A percentile compares a stretch with the other conserved stretches of the same genome.
Evolutionary conservation across 1,284 basidiomycete genomes (phyloP).

Genomic region (Boletus mariae): DNA sequence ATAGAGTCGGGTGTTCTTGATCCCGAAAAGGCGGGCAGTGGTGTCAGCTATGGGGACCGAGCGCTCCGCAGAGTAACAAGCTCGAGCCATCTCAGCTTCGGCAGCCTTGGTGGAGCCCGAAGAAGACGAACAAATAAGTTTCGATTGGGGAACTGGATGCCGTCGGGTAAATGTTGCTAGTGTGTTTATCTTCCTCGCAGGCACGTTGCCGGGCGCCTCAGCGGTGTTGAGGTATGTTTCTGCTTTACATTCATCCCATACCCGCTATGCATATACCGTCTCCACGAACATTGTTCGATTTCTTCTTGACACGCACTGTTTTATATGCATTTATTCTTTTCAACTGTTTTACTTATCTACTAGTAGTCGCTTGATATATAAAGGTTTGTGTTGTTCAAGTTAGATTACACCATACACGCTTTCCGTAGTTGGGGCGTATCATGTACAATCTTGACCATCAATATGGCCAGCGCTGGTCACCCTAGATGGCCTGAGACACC

Average conservation of each 20-base stretch:
- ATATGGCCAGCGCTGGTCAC: not conserved
- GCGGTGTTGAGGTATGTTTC: constrained; percentile 16
- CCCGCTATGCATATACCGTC: constrained; percentile 21
- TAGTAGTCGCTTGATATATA: constrained; percentile 22
- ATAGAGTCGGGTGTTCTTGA: constrained; percentile 91
- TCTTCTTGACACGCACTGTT: constrained; percentile 9
- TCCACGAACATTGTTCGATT: constrained; percentile 6
- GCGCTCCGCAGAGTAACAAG: constrained; percentile 83
- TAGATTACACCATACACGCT: no score
- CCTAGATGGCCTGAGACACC: not conserved
- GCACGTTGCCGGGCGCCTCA: not conserved
- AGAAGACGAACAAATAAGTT: constrained; percentile 56
- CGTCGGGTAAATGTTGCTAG: constrained; percentile 53
- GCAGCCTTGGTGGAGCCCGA: constrained; percentile 63
- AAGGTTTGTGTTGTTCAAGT: constrained; percentile 10
- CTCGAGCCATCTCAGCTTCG: constrained; percentile 78
- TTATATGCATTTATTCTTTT: constrained; percentile 14
- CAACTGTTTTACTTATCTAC: constrained; percentile 10
- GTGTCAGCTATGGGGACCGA: constrained; percentile 95
- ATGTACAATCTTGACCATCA: not conserved
- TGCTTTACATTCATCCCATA: constrained; percentile 18
- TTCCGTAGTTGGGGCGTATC: not conserved
- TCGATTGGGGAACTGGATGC: constrained; percentile 57
- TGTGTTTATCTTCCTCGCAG: constrained; percentile 3
- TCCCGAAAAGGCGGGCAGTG: constrained; percentile 90